Evolutionary conservation across 2,329 filamentous ascomycete species (phyloP), one percentile per base, ranked within the genome.

Genomic region (Colletotrichum plurivorum): DNA sequence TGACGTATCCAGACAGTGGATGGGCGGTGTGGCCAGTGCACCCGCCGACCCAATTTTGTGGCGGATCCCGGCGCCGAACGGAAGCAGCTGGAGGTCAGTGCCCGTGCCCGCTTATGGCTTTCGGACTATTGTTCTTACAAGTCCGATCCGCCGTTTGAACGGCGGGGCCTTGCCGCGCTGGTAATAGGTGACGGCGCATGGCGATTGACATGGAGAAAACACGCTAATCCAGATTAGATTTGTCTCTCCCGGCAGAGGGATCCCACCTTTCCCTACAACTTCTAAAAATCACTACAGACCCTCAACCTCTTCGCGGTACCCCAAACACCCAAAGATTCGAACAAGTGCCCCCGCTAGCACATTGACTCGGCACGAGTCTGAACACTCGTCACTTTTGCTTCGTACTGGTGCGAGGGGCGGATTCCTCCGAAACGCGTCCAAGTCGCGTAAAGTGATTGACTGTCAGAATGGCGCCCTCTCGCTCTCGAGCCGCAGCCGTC

Each of bases 391-490:
- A 36, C 31, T 36, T 36, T 36, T 36, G 31, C n/a, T 10, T 51
- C 27, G 31, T 55, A 10, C 41, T 69, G 61, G 61, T 46, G 54
- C 48, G 48, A 41, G 54, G 52, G 20, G 18, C 52, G 36, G 22
- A 41, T 31, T 18, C 18, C 25, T 25, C 27, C 72, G 67, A 74
- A 78, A 83, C 84, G 86, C 86, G 86, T 88, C 84, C 80, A 74
- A 83, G 84, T 87, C 86, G 86, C 86, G 86, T 88, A 82, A 81
- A 85, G 83, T 84, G 84, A 81, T 79, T 77, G 73, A 46, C 67
- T 70, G 74, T 76, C 77, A 79, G 74, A 74, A 90, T 88, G 87
- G 86, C 88, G 76, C 86, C 87, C 72, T 78, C 83, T 75, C 85
- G 87, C 75, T 83, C 85, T 72, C 83, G 83, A 78, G 82, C 81